Conservation (phyloP, 352 stramenopile genomes). For the Aphanomyces astaci region DNA sequence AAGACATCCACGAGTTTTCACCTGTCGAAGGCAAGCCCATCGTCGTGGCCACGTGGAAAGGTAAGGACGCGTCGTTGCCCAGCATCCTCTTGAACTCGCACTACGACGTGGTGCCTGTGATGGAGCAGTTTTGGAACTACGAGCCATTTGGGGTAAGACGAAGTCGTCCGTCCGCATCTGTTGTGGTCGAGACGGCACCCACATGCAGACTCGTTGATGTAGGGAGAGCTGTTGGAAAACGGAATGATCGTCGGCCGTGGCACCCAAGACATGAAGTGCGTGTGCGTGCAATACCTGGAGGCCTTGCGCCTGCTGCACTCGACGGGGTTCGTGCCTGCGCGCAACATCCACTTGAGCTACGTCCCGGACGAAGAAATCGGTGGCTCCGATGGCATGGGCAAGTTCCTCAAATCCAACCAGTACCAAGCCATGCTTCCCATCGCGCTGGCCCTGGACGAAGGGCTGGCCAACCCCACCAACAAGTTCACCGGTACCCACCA, state of each 20-base stretch:
- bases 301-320: constrained; percentile 68
- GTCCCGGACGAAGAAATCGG: constrained; percentile 92
- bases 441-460: constrained; percentile 92
- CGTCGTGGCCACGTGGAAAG: constrained; percentile 84
- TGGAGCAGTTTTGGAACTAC: constrained; percentile 78
- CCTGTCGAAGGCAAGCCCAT: constrained; percentile 73
- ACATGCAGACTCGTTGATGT: neutral
- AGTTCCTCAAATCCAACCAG: constrained; percentile 77
- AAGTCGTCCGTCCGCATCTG: constrained; percentile 9
- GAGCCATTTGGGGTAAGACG: constrained; percentile 83
- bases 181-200: neutral
- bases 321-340: constrained; percentile 61
- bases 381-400: constrained; percentile 85
- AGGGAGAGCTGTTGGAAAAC: constrained; percentile 76
- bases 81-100: constrained; percentile 92
- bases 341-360: constrained; percentile 89
- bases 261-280: constrained; percentile 95
- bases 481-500: constrained; percentile 52
- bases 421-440: constrained; percentile 79
- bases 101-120: constrained; percentile 95
- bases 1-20: constrained; percentile 46
- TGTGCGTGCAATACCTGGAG: constrained; percentile 94
- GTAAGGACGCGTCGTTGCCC: constrained; percentile 73
- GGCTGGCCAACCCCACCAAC: constrained; percentile 82
- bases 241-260: constrained; percentile 90